Conservation (phyloP, 1,284 basidiomycete species). For the Moesziomyces antarcticus region DNA sequence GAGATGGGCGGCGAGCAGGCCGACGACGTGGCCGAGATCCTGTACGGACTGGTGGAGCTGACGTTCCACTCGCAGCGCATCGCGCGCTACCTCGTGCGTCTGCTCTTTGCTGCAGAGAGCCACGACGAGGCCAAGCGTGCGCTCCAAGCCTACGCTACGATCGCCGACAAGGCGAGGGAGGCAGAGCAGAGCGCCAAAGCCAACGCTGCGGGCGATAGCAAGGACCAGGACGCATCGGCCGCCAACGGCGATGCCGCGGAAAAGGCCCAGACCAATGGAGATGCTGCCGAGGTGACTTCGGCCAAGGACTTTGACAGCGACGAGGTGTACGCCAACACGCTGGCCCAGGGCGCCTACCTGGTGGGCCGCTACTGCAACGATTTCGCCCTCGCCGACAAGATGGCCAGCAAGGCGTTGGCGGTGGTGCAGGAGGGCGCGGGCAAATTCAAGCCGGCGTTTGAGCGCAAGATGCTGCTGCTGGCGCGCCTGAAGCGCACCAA, state of each 20-base stretch:
- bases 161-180: constrained; percentile 64
- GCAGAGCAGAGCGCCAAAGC: constrained; percentile 26
- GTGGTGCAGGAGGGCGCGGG: constrained; percentile 32
- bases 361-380: constrained; percentile 46
- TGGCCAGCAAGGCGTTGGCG: constrained; percentile 47
- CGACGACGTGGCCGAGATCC: constrained; percentile 61
- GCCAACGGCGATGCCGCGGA: constrained; percentile 18
- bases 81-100: constrained; percentile 52
- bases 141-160: constrained; percentile 57
- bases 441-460: constrained; percentile 31
- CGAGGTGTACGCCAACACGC: constrained; percentile 47
- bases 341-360: constrained; percentile 56
- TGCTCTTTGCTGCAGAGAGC: constrained; percentile 62
- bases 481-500: constrained; percentile 49
- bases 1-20: constrained; percentile 59
- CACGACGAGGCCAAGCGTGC: constrained; percentile 59
- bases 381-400: constrained; percentile 42
- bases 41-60: constrained; percentile 58
- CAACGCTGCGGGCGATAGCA: constrained; percentile 12
- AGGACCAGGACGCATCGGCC: constrained; percentile 3
- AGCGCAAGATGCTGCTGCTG: constrained; percentile 21
- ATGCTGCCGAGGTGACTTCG: constrained; percentile 7
- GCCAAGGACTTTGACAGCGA: constrained; percentile 50
- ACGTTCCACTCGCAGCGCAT: constrained; percentile 65
- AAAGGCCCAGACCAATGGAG: constrained; percentile 8